Evolutionary conservation across 331 rosid species (phyloP), one percentile per base, ranked within the genome.

Genomic region (Spiraea crenata): DNA sequence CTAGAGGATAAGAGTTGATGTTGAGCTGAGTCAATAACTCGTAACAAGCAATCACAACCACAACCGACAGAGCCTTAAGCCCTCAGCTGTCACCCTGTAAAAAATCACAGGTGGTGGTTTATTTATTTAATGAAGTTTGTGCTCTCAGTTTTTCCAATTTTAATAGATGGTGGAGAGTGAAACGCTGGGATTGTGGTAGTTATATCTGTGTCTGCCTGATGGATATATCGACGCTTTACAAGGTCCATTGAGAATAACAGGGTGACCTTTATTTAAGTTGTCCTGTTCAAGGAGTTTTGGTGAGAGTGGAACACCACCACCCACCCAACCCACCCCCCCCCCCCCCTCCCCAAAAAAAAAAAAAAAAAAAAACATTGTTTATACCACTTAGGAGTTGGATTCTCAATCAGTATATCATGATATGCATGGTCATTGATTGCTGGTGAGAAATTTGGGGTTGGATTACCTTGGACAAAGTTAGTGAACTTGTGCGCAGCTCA

Each of bases 401-500:
- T 49, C 42, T 34, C 19, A 6, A 37, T 42, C 20, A 12, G 46
- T 38, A 68, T 5, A 6, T 51, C n/a, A 52, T 54, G 52, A 54
- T 57, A 56, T 31, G 15, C 25, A 38, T 57, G 56, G 51, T 44
- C 58, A 12, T 57, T 9, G 44, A 25, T 56, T 25, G 31, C 65
- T 31, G 51, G 16, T 20, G 66, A 37, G 44, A 25, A 41, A 13
- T 38, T 57, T 57, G 65, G 75, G 46, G 7, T 48, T 47, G 38
- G 58, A 39, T 16, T 40, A 58, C 63, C 63, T 68, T 14, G 39
- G 17, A 68, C 50, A 68, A 52, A 68, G n/a, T 39, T 52, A 25
- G 19, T 47, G 45, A 66, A 48, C 6, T 37, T 66, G 12, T 13
- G 5, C 12, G 50, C 25, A 62, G 49, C 41, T 62, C 67, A 40